phyloP scores from a whole-genome alignment of 2,329 filamentous ascomycete species.

The Ambrosiella cleistominuta region DNA sequence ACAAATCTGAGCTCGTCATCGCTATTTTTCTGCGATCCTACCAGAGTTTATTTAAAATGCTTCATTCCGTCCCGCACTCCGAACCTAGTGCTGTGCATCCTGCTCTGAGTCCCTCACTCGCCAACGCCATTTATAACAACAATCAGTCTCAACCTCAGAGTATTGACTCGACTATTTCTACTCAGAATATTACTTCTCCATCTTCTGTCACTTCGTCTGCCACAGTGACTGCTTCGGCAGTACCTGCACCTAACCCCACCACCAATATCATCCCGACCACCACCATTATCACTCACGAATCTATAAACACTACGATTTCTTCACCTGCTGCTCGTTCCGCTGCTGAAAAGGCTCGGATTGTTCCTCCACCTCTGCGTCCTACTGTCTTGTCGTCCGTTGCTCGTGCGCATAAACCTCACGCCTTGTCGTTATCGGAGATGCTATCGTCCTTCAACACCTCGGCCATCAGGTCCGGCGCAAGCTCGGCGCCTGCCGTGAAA shows the following conservation, averaged over 20 bases:
- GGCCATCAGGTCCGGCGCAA: slow-evolving; percentile 20
- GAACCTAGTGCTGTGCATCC: slow-evolving; percentile 28
- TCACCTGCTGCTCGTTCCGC: slow-evolving; percentile 16
- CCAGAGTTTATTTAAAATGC: slow-evolving; percentile 3
- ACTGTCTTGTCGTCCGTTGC: slow-evolving; percentile 57
- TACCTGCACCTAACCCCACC: slow-evolving; percentile 9
- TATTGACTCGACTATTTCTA: slow-evolving; percentile 2
- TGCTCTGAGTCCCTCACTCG: slow-evolving; percentile 23
- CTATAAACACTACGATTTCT: slow-evolving; percentile 11
- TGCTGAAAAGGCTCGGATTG: slow-evolving; percentile 10
- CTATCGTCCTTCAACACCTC: slow-evolving; percentile 25
- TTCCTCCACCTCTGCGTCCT: slow-evolving; percentile 38
- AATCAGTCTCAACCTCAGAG: slow-evolving; percentile 4
- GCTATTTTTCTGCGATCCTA: slow-evolving; percentile 6
- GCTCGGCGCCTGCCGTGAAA: slow-evolving; percentile 21
- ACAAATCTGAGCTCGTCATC: background rate
- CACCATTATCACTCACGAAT: background rate
- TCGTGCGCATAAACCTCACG: slow-evolving; percentile 42
- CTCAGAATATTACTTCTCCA: slow-evolving; percentile 12
- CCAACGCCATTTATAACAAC: slow-evolving; percentile 17
- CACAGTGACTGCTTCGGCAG: slow-evolving; percentile 12
- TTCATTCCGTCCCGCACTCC: slow-evolving; percentile 1
- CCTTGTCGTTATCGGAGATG: slow-evolving; percentile 44
- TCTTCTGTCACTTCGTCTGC: slow-evolving; percentile 14
- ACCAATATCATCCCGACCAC: background rate